phyloP scores from a whole-genome alignment of 805 yeast genomes.

The Saccharomyces jurei region DNA sequence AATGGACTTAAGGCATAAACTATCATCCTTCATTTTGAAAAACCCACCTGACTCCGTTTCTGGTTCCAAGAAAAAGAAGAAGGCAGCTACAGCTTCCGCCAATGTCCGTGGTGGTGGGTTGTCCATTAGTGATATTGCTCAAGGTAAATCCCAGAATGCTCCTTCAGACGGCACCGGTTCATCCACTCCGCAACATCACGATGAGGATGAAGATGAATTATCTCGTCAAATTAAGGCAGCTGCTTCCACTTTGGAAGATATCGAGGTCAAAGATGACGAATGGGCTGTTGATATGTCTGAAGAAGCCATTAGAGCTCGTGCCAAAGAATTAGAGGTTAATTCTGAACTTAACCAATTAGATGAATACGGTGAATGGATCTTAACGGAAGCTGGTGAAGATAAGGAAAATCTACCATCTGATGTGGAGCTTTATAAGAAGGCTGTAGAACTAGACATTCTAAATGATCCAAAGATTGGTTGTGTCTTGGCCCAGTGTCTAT shows the following conservation, averaged over 20 bases:
- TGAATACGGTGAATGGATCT: conserved; percentile 85
- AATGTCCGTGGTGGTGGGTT: conserved; percentile 83
- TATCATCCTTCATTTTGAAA: conserved; percentile 79
- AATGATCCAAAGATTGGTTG: conserved; percentile 72
- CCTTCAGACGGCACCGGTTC: conserved; percentile 17
- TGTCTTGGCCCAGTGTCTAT: conserved; percentile 85
- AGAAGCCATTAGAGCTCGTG: conserved; percentile 91
- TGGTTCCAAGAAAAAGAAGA: conserved; percentile 52
- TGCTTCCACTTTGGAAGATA: conserved; percentile 61
- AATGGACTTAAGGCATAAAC: conserved; percentile 78
- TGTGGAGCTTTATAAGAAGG: conserved; percentile 87
- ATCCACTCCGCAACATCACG: conserved; percentile 33
- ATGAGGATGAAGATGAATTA: conserved; percentile 59
- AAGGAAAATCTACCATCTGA: conserved; percentile 65
- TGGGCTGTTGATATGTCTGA: conserved; percentile 98
- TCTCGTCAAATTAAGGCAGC: conserved; percentile 77
- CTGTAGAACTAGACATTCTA: conserved; percentile 66
- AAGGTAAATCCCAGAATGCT: conserved; percentile 35
- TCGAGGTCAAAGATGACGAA: conserved; percentile 74
- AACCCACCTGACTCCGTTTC: conserved; percentile 70
- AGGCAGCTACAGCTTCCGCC: conserved; percentile 83
- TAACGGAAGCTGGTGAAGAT: conserved; percentile 40
- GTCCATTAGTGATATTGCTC: conserved; percentile 71
- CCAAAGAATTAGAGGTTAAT: conserved; percentile 69
- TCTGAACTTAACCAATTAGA: conserved; percentile 47